Percentiles rank a stretch among this genome's conserved stretches.
Conservation (phyloP, 1,139 yeast species). For the Yamadazyma jaroonii region DNA sequence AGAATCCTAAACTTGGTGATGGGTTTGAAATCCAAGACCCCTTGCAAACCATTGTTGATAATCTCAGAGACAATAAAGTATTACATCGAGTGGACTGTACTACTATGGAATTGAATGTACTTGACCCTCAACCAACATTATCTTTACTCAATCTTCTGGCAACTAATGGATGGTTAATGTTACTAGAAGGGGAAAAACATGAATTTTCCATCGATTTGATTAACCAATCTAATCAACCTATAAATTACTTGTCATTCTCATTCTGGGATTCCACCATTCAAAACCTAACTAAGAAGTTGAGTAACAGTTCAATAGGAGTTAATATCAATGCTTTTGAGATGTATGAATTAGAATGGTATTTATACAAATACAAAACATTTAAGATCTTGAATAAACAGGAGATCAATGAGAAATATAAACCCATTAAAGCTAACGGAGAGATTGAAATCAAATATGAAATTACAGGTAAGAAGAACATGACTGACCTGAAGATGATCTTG, state of each 20-base stretch:
- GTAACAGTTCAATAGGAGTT: conserved; percentile 14
- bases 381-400: conserved; percentile 38
- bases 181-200: conserved; percentile 74
- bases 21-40: conserved; percentile 6
- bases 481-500: conserved; percentile 59
- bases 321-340: conserved; percentile 55
- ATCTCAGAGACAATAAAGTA: conserved; percentile 19
- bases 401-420: conserved; percentile 28
- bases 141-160: conserved; percentile 53
- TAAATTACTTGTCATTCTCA: conserved; percentile 58
- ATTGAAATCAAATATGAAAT: conserved; percentile 55
- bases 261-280: conserved; percentile 76
- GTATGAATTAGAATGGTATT: conserved; percentile 72
- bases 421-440: conserved; percentile 32
- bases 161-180: conserved; percentile 67
- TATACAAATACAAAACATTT: conserved; percentile 60
- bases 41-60: conserved; percentile 19
- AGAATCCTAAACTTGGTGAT: conserved; percentile 3
- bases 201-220: conserved; percentile 50
- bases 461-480: conserved; percentile 72
- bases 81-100: conserved; percentile 19
- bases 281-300: conserved; percentile 45
- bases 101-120: conserved; percentile 35
- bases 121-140: conserved; percentile 67
- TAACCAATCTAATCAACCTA: conserved; percentile 55